Conservation (phyloP, 129 eudicot species). For the Chrysanthemum lavandulifolium region DNA sequence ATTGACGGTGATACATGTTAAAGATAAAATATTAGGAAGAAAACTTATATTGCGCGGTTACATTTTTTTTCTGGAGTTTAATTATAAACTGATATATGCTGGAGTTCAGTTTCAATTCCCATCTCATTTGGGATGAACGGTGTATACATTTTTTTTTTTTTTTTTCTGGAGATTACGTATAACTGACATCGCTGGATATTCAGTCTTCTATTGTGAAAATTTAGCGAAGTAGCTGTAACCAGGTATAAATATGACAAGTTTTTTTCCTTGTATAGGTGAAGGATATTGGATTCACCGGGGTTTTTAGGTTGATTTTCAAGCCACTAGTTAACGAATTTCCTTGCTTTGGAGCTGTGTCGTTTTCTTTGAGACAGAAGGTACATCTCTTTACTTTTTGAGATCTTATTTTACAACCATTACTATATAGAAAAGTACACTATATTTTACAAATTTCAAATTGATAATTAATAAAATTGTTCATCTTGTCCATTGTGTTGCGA, state of each 20-base stretch:
- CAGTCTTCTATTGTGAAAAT: background rate
- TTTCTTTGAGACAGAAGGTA: slow-evolving; percentile 83
- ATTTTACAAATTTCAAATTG: background rate
- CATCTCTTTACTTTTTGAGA: background rate
- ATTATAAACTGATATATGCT: background rate
- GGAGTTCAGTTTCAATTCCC: too few relatives aligned
- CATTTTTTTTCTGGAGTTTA: too few relatives aligned
- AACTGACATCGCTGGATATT: background rate
- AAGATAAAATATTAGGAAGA: slow-evolving; percentile 9
- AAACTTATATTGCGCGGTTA: background rate
- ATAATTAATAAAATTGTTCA: background rate
- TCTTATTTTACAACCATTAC: background rate
- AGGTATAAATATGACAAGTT: background rate
- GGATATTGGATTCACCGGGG: slow-evolving; percentile 84
- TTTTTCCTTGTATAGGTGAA: slow-evolving; percentile 55
- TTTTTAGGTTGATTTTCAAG: slow-evolving; percentile 92
- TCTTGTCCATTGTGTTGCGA: too few relatives aligned
- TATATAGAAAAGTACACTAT: background rate
- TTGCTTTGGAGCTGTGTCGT: slow-evolving; percentile 90
- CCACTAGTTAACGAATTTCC: slow-evolving; percentile 88
- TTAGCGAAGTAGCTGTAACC: slow-evolving; percentile 3
- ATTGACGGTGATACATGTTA: slow-evolving; percentile 9
- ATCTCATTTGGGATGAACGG: too few relatives aligned
- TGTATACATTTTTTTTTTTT: too few relatives aligned
- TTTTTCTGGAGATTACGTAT: too few relatives aligned